Evolutionary conservation across 495 filamentous ascomycete species (phyloP), one percentile per base, ranked within the genome.

Genomic region (Annulohypoxylon moriforme): DNA sequence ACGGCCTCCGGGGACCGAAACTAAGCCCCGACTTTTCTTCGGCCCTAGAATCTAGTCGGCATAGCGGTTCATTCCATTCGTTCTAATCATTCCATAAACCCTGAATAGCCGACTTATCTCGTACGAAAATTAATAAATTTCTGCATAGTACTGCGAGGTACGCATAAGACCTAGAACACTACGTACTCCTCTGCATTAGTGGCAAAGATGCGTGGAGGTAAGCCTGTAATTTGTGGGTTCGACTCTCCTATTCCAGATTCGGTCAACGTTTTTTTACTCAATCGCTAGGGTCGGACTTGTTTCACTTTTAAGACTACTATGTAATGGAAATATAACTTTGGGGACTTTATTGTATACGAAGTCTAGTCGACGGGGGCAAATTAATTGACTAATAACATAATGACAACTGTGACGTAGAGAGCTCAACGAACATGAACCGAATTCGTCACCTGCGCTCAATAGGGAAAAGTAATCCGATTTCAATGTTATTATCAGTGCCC

Each of bases 11-110:
- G 62, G 55, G 16, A 18, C 68, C 68, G 68, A 55, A 27, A 22
- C 59, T 42, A 16, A 46, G 56, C 47, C 56, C 68, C 68, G 68
- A 62, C 18, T 59, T 62, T 63, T 58, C 65, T 56, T 69, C 67
- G 67, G 67, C 14, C 36, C 29, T 52, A 29, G 20, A 4, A 31
- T 20, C 16, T 34, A 55, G 16, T 55, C 50, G 29, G 29, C 29
- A 33, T 34, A 11, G 16, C n/a, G 4, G 18, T 3, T 16, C n/a
- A n/a, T n/a, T n/a, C n/a, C n/a, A n/a, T n/a, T n/a, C n/a, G n/a
- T n/a, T n/a, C n/a, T n/a, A n/a, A n/a, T n/a, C n/a, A n/a, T 20
- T 27, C 46, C 20, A 50, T 16, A 55, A n/a, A 55, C 27, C n/a
- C 16, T 34, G 18, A n/a, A 29, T 25, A 52, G 24, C 22, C 24